Conservation (phyloP, 257 asterid species). For the Nemophila menziesii region DNA sequence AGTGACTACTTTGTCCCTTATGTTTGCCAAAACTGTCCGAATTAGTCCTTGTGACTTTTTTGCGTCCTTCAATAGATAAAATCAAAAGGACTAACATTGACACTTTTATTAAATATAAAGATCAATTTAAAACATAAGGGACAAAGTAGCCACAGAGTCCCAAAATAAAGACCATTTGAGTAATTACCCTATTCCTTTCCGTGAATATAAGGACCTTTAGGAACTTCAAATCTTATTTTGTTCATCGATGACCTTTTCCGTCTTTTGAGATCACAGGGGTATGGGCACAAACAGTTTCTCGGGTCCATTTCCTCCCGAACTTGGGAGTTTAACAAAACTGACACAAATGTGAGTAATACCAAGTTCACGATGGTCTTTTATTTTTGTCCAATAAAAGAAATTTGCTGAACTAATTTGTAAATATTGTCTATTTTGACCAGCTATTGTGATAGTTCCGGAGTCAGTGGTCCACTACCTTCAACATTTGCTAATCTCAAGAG, state of each 20-base stretch:
- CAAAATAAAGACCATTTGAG: no score
- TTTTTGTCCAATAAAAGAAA: not conserved
- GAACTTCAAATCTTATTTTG: not conserved
- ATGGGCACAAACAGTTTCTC: constrained; percentile 59
- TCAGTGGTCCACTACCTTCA: constrained; percentile 43
- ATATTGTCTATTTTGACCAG: constrained; percentile 16
- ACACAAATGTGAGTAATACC: constrained; percentile 36
- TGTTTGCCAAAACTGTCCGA: no score
- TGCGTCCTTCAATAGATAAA: no score
- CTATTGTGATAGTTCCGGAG: constrained; percentile 42
- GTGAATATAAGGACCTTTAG: no score
- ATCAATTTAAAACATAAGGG: no score
- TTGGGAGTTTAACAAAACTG: constrained; percentile 49
- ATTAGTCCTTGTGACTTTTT: no score
- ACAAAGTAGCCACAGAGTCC: no score
- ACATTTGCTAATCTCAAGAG: constrained; percentile 34
- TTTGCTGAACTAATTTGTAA: not conserved
- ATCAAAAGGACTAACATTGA: no score
- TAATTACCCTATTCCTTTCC: no score
- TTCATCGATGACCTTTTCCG: constrained; percentile 24
- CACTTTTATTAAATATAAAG: no score
- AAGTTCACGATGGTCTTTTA: not conserved
- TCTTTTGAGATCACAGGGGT: constrained; percentile 22
- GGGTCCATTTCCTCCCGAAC: constrained; percentile 59
- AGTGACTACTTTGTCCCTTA: no score